Evolutionary conservation across 257 asterid species (phyloP), one percentile per base, ranked within the genome.

Genomic region (Solanum tacnaense): DNA sequence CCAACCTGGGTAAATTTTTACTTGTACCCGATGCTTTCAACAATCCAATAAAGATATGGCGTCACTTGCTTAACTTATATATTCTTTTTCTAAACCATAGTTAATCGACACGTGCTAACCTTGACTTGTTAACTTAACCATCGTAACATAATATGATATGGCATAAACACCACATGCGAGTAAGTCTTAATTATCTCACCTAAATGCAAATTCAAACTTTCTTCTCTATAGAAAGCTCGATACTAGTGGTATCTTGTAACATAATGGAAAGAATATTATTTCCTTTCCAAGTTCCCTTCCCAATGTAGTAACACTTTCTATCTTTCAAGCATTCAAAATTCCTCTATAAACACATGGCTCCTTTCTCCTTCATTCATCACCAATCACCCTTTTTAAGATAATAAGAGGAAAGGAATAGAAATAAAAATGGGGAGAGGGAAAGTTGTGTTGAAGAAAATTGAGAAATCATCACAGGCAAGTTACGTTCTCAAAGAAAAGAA

Each of bases 371-470:
- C 27, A 9, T 60, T 20, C 35, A 84, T 62, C 27, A 36, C 16
- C 16, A 60, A 46, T 21, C 62, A 65, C 13, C 20, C 7, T n/a
- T 9, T 60, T 58, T 16, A n/a, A 68, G 23, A 41, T 13, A 20
- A 5, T 27, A 12, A 21, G 31, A 25, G 41, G 29, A 20, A 25
- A 39, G 62, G 9, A 20, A 83, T 13, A 49, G 58, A 49, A 49
- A 49, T 13, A 46, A 49, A 49, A 3, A 94, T 95, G 98, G 96
- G 96, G 71, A 92, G 98, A 38, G 96, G 96, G 0, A 94, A 90
- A 86, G 92, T 94, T 62, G 97, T 94, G 94, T 93, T 95, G 21
- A 94, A 91, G 91, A 95, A 92, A 89, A 94, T 95, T 44, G 98
- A 95, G 90, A 94, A 95, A 98, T 46, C 58, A 46, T 46, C 20